A percentile compares a stretch with the other conserved stretches of the same genome.
Conservation (phyloP, 2,329 filamentous ascomycete species). For the Beauveria scarabaeidicola region DNA sequence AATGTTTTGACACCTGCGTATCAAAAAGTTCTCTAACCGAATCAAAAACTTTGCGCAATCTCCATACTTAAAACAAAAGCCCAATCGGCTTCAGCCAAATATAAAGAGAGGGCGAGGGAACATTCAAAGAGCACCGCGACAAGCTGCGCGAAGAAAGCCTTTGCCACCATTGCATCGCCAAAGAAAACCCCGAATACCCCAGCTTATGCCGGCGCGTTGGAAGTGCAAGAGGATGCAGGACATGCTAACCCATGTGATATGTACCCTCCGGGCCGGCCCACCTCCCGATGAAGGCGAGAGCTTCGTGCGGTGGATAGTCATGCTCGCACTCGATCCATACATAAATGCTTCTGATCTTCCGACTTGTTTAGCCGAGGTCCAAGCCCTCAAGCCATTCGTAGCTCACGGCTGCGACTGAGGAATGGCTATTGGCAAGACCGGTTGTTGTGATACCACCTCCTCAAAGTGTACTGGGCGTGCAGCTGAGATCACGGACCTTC, state of each 20-base stretch:
- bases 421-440: background rate
- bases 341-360: background rate
- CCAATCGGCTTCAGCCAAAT: too few relatives aligned
- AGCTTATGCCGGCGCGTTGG: background rate
- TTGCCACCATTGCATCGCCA: background rate
- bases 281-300: background rate
- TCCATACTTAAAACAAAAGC: background rate
- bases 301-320: background rate
- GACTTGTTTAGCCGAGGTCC: background rate
- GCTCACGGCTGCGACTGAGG: background rate
- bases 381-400: background rate
- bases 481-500: background rate
- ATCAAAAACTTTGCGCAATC: background rate
- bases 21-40: background rate
- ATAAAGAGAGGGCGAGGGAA: background rate
- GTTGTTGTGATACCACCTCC: background rate
- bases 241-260: background rate
- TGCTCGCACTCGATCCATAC: background rate
- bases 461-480: background rate
- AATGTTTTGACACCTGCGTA: background rate
- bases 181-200: background rate
- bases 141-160: background rate
- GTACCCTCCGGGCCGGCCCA: slow-evolving; percentile 1
- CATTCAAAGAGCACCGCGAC: too few relatives aligned
- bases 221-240: background rate